phyloP scores from a whole-genome alignment of 208 protist species.

The Angomonas ambiguus region DNA sequence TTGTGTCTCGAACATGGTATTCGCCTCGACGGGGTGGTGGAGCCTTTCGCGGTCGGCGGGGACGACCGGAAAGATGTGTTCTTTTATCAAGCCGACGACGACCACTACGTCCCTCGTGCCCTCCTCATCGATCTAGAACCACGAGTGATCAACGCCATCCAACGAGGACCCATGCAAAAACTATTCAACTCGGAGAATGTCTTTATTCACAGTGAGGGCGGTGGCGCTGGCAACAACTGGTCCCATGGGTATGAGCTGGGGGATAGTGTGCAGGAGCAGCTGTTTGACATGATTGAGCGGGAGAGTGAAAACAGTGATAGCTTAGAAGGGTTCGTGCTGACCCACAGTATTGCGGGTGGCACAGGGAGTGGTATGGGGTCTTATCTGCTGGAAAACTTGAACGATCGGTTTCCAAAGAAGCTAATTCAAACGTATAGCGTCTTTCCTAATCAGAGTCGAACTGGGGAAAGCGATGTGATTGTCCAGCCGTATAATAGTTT shows the following conservation, averaged over 20 bases:
- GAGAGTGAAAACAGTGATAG: conserved; percentile 99
- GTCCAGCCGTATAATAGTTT: conserved; percentile 99
- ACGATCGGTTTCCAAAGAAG: conserved; percentile 98
- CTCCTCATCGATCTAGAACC: conserved; percentile 99
- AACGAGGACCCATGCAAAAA: conserved; percentile 86
- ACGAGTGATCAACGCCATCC: conserved; percentile 95
- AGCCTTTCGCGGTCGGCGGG: conserved; percentile 91
- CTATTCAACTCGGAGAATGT: conserved; percentile 99
- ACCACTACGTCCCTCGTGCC: conserved; percentile 99
- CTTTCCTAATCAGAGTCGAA: conserved; percentile 92
- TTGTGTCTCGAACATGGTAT: conserved; percentile 99
- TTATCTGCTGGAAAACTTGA: conserved; percentile 98
- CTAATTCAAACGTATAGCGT: conserved; percentile 99
- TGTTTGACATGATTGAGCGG: conserved; percentile 99
- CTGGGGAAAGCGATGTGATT: conserved; percentile 94
- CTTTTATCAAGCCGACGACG: conserved; percentile 99
- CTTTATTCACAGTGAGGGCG: conserved; percentile 93
- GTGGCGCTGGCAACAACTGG: conserved; percentile 99
- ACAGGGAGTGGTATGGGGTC: conserved; percentile 99
- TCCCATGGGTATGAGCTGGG: conserved; percentile 93
- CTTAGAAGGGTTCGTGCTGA: conserved; percentile 98
- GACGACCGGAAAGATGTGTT: conserved; percentile 99
- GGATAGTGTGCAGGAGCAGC: conserved; percentile 88
- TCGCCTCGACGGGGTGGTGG: conserved; percentile 89
- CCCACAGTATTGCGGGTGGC: conserved; percentile 99